Conservation (phyloP, 306 rosid species). For the Rosa multiflora region DNA sequence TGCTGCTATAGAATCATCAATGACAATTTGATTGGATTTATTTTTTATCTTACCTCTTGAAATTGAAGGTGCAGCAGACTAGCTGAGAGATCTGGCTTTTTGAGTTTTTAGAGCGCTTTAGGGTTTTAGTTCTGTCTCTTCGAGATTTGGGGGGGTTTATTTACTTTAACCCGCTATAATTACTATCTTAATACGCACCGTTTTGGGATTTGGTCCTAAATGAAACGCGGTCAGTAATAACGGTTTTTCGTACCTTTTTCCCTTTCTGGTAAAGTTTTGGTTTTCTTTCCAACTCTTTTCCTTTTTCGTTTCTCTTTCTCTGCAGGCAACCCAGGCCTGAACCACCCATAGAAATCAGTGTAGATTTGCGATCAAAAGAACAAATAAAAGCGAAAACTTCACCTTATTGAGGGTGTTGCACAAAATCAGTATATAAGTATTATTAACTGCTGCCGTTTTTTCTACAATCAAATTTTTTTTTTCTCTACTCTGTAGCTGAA, state of each 20-base stretch:
- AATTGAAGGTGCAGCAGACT: not conserved
- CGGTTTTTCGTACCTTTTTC: too few relatives aligned
- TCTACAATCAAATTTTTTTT: conserved; percentile 9
- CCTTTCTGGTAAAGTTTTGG: not conserved
- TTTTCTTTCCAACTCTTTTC: not conserved
- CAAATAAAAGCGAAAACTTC: not conserved
- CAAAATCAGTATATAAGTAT: not conserved
- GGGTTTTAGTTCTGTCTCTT: conserved; percentile 14
- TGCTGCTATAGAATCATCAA: not conserved
- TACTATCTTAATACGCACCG: not conserved
- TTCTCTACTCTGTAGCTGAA: conserved; percentile 11
- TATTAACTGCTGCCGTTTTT: not conserved
- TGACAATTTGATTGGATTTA: not conserved
- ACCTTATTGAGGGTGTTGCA: not conserved
- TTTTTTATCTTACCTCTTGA: conserved; percentile 7
- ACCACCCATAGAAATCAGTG: not conserved
- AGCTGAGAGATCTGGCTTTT: not conserved
- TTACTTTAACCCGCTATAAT: not conserved
- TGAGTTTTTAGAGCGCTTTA: not conserved
- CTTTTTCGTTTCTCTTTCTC: not conserved
- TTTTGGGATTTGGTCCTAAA: not conserved
- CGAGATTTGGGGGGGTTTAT: not conserved
- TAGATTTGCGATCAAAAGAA: not conserved
- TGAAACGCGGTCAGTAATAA: not conserved
- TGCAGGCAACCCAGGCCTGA: not conserved